Base-by-base conservation (phyloP, 1,284 basidiomycete species). In the Spongispora temasekensis region DNA sequence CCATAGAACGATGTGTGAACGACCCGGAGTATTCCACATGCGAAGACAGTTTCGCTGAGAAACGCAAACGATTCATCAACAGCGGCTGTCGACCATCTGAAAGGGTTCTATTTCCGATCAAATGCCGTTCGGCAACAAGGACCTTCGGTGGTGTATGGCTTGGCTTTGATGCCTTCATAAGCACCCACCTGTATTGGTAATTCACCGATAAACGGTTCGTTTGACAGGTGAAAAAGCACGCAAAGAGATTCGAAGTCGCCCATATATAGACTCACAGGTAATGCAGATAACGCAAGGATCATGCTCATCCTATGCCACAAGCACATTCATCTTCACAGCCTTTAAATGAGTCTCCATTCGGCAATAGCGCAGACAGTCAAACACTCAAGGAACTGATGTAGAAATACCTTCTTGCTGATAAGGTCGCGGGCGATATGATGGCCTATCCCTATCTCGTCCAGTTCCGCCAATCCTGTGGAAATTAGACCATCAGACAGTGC, bases 21-120 rank as follows among this genome's bases (percentile, higher is more conserved):
- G n/a, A n/a, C n/a, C n/a, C n/a, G n/a, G n/a, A n/a, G n/a, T n/a
- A n/a, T n/a, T n/a, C n/a, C n/a, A n/a, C n/a, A n/a, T n/a, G n/a
- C n/a, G n/a, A n/a, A n/a, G n/a, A n/a, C n/a, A n/a, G 37, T 3
- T 55, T 64, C 27, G 53, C 53, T 44, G 61, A 60, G 61, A 40
- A 34, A 37, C n/a, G n/a, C n/a, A n/a, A n/a, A n/a, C n/a, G n/a
- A 48, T 53, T 53, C 25, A 53, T 54, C 28, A 25, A 30, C 32
- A 23, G 34, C 44, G 44, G 35, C 21, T 5, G 25, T 27, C 30
- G 19, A 51, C 9, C 30, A 30, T 15, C 23, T 12, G n/a, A n/a
- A n/a, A n/a, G n/a, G n/a, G n/a, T 28, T 15, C 25, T 32, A 27
- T 23, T 27, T 44, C 31, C 32, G 37, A 12, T 61, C 35, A 60